These are phyloP conservation scores for Phytophthora brassicae DNA, from an alignment of 352 stramenopile genomes.

Conservation along the genomic window DNA sequence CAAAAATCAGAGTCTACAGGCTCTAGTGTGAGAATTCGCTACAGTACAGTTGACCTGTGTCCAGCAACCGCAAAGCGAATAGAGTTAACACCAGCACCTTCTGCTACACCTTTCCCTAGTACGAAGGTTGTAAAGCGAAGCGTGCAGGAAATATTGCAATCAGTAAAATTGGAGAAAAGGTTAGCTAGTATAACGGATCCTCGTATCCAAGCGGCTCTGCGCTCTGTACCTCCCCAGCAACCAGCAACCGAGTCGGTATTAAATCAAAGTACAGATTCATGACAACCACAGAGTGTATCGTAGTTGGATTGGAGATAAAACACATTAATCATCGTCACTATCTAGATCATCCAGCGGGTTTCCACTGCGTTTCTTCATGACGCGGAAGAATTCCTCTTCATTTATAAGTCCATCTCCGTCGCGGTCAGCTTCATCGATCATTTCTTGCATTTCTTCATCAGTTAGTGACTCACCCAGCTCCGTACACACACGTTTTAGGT, in stretches of 20 bases:
- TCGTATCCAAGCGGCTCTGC: slow-evolving; percentile 10
- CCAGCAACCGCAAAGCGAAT: neutral
- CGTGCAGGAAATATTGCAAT: slow-evolving; percentile 71
- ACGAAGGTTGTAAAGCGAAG: slow-evolving; percentile 61
- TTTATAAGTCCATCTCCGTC: slow-evolving; percentile 94
- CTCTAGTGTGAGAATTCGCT: slow-evolving; percentile 46
- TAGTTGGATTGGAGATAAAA: neutral
- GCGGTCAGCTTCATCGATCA: slow-evolving; percentile 95
- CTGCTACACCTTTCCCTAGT: neutral
- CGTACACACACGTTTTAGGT: slow-evolving; percentile 92
- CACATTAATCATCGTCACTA: slow-evolving; percentile 84
- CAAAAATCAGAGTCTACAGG: slow-evolving; percentile 41
- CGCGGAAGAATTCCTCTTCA: slow-evolving; percentile 94
- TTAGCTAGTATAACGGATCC: slow-evolving; percentile 28
- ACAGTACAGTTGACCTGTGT: slow-evolving; percentile 33
- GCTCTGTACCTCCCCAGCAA: slow-evolving; percentile 3
- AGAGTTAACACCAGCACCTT: neutral
- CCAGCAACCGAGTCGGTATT: slow-evolving; percentile 34
- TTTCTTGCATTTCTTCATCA: slow-evolving; percentile 90
- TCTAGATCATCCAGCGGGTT: slow-evolving; percentile 92
- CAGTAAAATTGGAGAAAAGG: slow-evolving; percentile 48
- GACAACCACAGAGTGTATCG: slow-evolving; percentile 7
- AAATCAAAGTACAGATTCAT: slow-evolving; percentile 13
- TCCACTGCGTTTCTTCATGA: slow-evolving; percentile 95
- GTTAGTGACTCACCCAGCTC: slow-evolving; percentile 78